Evolutionary conservation across 1,284 basidiomycete species (phyloP).

Genomic region (Psilocybe mexicana): DNA sequence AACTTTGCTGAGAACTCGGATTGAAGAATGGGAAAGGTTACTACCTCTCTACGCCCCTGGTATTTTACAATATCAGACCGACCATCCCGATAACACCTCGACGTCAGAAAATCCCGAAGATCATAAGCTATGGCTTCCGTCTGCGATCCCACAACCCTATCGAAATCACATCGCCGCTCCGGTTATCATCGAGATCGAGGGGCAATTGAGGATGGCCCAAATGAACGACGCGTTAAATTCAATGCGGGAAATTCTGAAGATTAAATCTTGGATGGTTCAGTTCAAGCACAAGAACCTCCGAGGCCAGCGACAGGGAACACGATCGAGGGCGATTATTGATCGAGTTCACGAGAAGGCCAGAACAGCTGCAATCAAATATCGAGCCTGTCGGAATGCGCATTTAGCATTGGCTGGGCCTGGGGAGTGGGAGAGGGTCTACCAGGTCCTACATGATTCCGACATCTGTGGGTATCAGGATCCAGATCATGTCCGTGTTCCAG

Average conservation of each 20-base stretch:
- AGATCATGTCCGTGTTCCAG: neutral
- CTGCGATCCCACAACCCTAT: neutral
- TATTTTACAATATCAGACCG: conserved; percentile 6
- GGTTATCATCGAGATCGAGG: conserved; percentile 1
- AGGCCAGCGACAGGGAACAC: conserved; percentile 10
- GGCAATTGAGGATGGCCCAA: conserved; percentile 2
- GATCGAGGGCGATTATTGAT: conserved; percentile 6
- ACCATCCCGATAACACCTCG: neutral
- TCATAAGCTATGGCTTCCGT: conserved; percentile 6
- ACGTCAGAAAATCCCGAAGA: neutral
- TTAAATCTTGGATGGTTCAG: conserved; percentile 9
- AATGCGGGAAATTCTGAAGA: conserved; percentile 2
- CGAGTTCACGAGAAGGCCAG: conserved; percentile 3
- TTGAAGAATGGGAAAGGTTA: conserved; percentile 10
- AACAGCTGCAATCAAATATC: conserved; percentile 6
- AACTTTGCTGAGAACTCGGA: neutral
- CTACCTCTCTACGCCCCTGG: conserved; percentile 11
- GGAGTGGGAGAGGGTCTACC: conserved; percentile 2
- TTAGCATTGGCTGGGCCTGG: conserved; percentile 7
- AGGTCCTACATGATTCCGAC: neutral
- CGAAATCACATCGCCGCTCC: neutral
- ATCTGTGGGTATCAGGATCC: conserved; percentile 11
- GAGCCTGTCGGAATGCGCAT: conserved; percentile 3
- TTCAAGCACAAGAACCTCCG: conserved; percentile 17
- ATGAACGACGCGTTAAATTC: neutral